Conservation (phyloP, 1,284 basidiomycete species). For the Ustilago crameri region DNA sequence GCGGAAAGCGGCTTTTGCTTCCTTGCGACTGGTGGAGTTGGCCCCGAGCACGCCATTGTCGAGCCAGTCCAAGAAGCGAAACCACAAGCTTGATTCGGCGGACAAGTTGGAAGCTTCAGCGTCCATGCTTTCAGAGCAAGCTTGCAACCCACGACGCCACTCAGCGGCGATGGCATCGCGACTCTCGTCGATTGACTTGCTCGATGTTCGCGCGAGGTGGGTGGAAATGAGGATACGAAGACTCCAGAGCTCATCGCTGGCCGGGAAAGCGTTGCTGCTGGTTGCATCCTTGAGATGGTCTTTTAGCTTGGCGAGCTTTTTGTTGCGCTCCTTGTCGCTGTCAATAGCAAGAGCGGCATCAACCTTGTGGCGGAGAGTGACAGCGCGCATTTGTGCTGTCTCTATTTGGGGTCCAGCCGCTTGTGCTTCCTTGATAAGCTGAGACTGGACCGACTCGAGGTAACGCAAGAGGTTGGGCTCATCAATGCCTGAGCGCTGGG, state of each 20-base stretch:
- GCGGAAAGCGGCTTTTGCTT: constrained; percentile 21
- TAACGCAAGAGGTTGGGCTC: constrained; percentile 54
- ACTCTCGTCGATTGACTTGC: constrained; percentile 10
- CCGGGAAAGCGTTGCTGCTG: constrained; percentile 7
- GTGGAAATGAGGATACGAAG: constrained; percentile 36
- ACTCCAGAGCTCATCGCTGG: constrained; percentile 43
- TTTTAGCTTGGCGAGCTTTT: constrained; percentile 21
- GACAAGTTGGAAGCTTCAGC: constrained; percentile 1
- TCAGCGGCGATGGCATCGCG: constrained; percentile 27
- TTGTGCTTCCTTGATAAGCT: constrained; percentile 41
- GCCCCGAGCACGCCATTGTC: constrained; percentile 24
- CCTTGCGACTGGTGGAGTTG: constrained; percentile 9
- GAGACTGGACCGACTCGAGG: constrained; percentile 33
- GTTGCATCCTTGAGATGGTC: constrained; percentile 36
- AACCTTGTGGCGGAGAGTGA: constrained; percentile 20
- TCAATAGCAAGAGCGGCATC: constrained; percentile 18
- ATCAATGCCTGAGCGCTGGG: constrained; percentile 44
- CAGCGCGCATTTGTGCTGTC: constrained; percentile 42
- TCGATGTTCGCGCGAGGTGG: constrained; percentile 19
- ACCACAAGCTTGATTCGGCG: constrained; percentile 29
- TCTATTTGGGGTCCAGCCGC: constrained; percentile 31
- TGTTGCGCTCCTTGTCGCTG: constrained; percentile 16
- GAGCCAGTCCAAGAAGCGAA: constrained; percentile 38
- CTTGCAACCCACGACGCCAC: constrained; percentile 38
- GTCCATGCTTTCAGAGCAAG: constrained; percentile 22